These are phyloP conservation scores for Neonectria neomacrospora DNA, from an alignment of 2,329 filamentous ascomycete genomes.

Conservation along the genomic window DNA sequence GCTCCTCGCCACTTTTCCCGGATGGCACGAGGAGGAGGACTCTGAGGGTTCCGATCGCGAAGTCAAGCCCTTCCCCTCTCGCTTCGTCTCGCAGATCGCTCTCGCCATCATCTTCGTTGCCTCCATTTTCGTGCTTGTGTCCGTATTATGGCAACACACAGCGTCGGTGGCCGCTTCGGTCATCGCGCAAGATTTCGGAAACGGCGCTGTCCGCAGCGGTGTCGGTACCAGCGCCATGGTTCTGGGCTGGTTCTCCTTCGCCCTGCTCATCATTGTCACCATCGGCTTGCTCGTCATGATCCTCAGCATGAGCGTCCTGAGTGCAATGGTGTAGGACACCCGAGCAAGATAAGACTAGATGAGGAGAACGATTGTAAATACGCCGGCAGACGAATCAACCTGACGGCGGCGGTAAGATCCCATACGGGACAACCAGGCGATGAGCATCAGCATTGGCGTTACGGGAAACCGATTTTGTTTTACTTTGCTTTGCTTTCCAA, in stretches of 20 bases:
- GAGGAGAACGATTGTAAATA: slow-evolving; percentile 38
- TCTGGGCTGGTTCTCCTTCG: slow-evolving; percentile 96
- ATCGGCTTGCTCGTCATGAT: slow-evolving; percentile 97
- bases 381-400: slow-evolving; percentile 30
- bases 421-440: slow-evolving; percentile 30
- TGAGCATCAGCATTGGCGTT: slow-evolving; percentile 52
- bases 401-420: slow-evolving; percentile 36
- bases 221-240: slow-evolving; percentile 97
- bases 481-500: slow-evolving; percentile 40
- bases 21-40: slow-evolving; percentile 94
- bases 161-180: slow-evolving; percentile 95
- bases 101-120: slow-evolving; percentile 90
- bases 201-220: slow-evolving; percentile 86
- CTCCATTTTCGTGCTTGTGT: slow-evolving; percentile 78
- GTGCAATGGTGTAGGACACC: slow-evolving; percentile 60
- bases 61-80: slow-evolving; percentile 92
- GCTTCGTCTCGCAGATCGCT: slow-evolving; percentile 91
- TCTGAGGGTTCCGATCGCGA: slow-evolving; percentile 84
- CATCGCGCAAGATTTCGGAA: slow-evolving; percentile 91
- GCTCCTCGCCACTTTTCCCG: slow-evolving; percentile 94
- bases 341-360: slow-evolving; percentile 23
- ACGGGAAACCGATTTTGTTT: slow-evolving; percentile 34
- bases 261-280: slow-evolving; percentile 91
- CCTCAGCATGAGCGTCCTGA: slow-evolving; percentile 85
- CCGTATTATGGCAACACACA: slow-evolving; percentile 89